A percentile compares a stretch with the other conserved stretches of the same genome.
Conservation (phyloP, 2,329 filamentous ascomycete genomes). For the Aspergillus quadrilineatus region DNA sequence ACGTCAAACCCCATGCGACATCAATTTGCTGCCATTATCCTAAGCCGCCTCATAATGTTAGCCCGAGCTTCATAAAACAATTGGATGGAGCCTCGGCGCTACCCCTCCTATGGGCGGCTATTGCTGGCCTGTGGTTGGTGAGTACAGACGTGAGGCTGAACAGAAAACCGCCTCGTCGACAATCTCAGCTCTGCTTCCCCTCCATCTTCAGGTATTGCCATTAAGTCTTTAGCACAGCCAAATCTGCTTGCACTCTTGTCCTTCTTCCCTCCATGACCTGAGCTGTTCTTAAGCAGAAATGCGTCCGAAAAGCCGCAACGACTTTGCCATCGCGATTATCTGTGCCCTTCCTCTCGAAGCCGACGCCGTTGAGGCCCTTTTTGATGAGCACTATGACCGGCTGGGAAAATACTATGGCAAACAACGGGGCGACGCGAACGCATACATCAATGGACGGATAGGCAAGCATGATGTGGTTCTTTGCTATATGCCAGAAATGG, state of each 20-base stretch:
- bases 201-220: neutral
- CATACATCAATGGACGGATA: neutral
- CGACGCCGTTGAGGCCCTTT: neutral
- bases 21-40: no score
- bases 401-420: neutral
- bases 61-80: no score
- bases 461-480: slow-evolving; percentile 1
- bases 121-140: neutral
- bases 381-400: neutral
- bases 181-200: neutral
- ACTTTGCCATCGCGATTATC: no score
- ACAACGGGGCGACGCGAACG: neutral
- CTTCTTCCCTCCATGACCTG: neutral
- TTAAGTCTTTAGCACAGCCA: neutral
- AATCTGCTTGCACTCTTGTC: neutral
- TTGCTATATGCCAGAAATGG: neutral
- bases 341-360: neutral
- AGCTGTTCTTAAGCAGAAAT: neutral
- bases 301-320: neutral
- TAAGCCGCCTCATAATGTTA: no score
- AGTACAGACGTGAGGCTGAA: neutral
- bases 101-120: neutral
- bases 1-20: no score
- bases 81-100: neutral
- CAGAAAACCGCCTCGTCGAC: neutral